Base-by-base conservation (phyloP, 441 rosid genomes). In the Populus hybrid region DNA sequence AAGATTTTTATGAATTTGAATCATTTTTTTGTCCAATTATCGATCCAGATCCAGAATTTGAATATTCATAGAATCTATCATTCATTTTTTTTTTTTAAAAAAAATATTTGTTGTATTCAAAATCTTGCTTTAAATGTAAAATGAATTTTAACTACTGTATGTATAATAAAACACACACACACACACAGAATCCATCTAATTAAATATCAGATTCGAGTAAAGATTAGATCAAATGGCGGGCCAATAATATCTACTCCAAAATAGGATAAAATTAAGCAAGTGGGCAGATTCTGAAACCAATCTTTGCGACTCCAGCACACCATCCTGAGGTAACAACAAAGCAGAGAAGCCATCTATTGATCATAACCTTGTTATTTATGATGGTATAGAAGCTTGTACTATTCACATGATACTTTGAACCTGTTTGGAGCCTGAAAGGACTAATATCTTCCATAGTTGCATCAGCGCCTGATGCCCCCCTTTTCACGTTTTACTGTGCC, bases 331-430 rank as follows among this genome's bases (percentile, higher is more conserved):
- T 50, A 75, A 61, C 67, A 36, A 70, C 14, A 57, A 66, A 42
- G 26, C 20, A 18, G 21, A 70, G 8, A 70, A 32, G 74, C 65
- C 64, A 65, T 40, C 66, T 32, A 5, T 21, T 64, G 63, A 65
- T 14, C 6, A 67, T 79, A 68, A 36, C 67, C 42, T 80, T 75
- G 76, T 67, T 80, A 73, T 75, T 63, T 73, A 79, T 81, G 59
- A 76, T 59, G 50, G 79, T 7, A 36, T 59, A 79, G 57, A 38
- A 72, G 32, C 76, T 30, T 80, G 76, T 76, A 75, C 23, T 78
- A 65, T 70, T 75, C 75, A 69, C 36, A 34, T 3, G 66, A 73
- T 70, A 54, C 76, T 59, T 70, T 76, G 34, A 61, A 67, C 14
- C 21, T 81, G 80, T 69, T 75, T 20, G 76, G 67, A 34, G 67